phyloP scores from a whole-genome alignment of 2,329 filamentous ascomycete species.

The Madurella mycetomatis region DNA sequence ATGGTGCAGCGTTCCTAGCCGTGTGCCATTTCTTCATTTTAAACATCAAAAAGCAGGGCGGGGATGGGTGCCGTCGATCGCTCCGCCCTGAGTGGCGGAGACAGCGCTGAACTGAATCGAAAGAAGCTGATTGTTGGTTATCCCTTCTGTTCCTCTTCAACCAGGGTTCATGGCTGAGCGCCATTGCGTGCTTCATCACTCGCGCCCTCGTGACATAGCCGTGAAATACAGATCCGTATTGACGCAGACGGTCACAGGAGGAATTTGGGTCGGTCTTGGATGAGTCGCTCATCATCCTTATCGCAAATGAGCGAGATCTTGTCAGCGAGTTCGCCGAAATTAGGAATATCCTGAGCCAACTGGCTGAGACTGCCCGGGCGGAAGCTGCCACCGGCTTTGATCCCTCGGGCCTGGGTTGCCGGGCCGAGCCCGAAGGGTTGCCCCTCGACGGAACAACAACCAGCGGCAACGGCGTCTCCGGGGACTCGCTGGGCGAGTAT shows the following conservation, averaged over 20 bases:
- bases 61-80: conserved; percentile 9
- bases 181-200: background rate
- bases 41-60: background rate
- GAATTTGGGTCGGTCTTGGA: conserved; percentile 74
- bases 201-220: too few relatives aligned
- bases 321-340: conserved; percentile 49
- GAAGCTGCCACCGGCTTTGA: conserved; percentile 77
- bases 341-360: conserved; percentile 54
- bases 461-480: conserved; percentile 20
- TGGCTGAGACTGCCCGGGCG: conserved; percentile 59
- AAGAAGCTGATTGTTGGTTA: conserved; percentile 15
- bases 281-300: conserved; percentile 69
- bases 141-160: conserved; percentile 1
- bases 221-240: background rate
- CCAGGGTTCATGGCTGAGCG: background rate
- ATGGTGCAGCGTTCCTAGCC: background rate
- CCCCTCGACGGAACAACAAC: conserved; percentile 15
- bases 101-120: conserved; percentile 10
- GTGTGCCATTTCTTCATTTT: background rate
- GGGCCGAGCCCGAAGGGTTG: conserved; percentile 25
- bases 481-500: conserved; percentile 9
- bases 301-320: conserved; percentile 70
- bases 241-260: conserved; percentile 32
- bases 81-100: background rate
- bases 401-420: conserved; percentile 63